A percentile compares a stretch with the other conserved stretches of the same genome.
Conservation (phyloP, 805 yeast species). For the Saccharomycopsis fermentans region DNA sequence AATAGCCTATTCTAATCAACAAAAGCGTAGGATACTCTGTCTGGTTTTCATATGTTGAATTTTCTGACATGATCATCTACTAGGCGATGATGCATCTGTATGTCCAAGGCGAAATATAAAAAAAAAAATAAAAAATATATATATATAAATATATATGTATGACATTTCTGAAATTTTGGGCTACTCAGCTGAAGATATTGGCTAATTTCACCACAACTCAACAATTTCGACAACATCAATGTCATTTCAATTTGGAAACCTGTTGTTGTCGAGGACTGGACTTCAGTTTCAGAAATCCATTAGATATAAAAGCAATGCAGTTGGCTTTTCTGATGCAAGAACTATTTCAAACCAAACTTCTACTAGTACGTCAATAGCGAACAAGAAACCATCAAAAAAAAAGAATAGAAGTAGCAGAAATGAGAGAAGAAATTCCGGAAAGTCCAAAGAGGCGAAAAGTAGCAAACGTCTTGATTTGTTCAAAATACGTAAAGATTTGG, state of each 20-base stretch:
- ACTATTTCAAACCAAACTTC: background rate
- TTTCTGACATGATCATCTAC: background rate
- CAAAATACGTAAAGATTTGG: conserved; percentile 8
- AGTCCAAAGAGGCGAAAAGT: background rate
- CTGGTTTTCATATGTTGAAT: background rate
- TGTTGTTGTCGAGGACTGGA: background rate
- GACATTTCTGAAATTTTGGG: background rate
- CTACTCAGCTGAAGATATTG: background rate
- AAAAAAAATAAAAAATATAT: background rate
- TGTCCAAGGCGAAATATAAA: background rate
- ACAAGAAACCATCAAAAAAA: background rate
- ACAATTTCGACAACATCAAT: background rate
- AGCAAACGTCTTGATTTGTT: background rate
- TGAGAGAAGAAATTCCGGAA: background rate
- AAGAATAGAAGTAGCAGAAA: background rate
- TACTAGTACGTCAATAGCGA: background rate
- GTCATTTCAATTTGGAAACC: background rate
- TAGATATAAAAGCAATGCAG: background rate
- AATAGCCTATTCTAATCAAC: too few relatives aligned
- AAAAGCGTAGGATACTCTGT: too few relatives aligned
- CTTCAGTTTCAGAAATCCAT: background rate
- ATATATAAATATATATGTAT: background rate
- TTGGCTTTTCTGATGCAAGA: background rate
- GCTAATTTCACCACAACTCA: too few relatives aligned
- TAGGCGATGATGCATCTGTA: background rate